phyloP scores from a whole-genome alignment of 257 asterid species.

The Euphrasia confusa region DNA sequence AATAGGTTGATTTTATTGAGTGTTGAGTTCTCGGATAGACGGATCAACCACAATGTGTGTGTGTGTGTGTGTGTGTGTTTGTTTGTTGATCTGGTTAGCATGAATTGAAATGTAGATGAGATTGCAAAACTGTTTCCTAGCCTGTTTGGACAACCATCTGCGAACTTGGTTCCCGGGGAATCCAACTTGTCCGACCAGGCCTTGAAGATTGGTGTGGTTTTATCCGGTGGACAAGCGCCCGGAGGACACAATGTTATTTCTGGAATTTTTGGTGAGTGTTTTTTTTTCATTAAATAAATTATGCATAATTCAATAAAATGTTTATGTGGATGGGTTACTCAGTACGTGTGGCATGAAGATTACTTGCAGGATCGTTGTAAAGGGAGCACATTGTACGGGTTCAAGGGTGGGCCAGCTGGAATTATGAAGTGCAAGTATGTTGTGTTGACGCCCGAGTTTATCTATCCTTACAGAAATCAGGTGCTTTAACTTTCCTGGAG shows the following conservation, averaged over 20 bases:
- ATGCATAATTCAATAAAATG: not conserved
- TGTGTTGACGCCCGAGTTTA: constrained; percentile 66
- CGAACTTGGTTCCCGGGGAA: constrained; percentile 53
- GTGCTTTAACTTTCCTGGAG: constrained; percentile 28
- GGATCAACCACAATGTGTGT: not conserved
- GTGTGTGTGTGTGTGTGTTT: no score
- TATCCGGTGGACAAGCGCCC: constrained; percentile 99
- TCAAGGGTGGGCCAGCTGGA: constrained; percentile 99
- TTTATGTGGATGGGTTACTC: not conserved
- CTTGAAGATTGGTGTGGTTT: constrained; percentile 87
- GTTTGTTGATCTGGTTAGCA: no score
- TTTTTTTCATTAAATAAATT: not conserved
- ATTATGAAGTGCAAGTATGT: constrained; percentile 85
- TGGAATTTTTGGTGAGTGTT: constrained; percentile 73
- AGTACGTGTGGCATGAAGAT: constrained; percentile 43
- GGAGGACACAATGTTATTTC: constrained; percentile 99
- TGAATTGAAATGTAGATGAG: constrained; percentile 55
- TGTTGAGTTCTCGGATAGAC: not conserved
- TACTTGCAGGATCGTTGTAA: constrained; percentile 84
- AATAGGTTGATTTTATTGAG: not conserved
- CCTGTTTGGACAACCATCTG: constrained; percentile 92
- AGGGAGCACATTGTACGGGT: constrained; percentile 93
- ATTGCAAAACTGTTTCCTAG: constrained; percentile 82
- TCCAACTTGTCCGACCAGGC: constrained; percentile 27
- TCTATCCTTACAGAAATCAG: constrained; percentile 96